These are phyloP conservation scores for Hypsizygus marmoreus DNA, from an alignment of 768 basidiomycete genomes.

Conservation along the genomic window DNA sequence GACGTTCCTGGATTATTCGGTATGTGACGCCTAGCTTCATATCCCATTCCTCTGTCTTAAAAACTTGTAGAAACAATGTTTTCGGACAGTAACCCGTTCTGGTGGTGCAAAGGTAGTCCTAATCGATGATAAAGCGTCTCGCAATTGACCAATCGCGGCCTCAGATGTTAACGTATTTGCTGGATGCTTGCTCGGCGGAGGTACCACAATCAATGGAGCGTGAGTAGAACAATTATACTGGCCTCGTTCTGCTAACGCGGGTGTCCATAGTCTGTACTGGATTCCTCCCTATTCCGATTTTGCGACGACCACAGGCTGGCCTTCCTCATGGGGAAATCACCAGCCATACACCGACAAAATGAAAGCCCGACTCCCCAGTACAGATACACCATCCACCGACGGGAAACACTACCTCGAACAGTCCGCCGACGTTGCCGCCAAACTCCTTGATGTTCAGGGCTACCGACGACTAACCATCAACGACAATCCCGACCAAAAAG, in stretches of 20 bases:
- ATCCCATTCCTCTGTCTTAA: not conserved
- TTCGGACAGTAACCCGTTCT: slow-evolving; percentile 54
- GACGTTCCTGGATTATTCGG: slow-evolving; percentile 64
- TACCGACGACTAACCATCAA: slow-evolving; percentile 59
- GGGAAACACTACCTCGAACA: slow-evolving; percentile 60
- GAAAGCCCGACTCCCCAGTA: slow-evolving; percentile 52
- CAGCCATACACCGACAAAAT: slow-evolving; percentile 50
- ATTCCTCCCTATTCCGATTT: slow-evolving; percentile 54
- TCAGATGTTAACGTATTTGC: slow-evolving; percentile 63
- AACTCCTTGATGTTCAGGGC: slow-evolving; percentile 49
- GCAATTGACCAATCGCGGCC: not conserved
- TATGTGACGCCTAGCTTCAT: slow-evolving; percentile 10
- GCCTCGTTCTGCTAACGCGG: not conserved
- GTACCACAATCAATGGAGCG: slow-evolving; percentile 66
- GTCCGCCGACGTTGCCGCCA: slow-evolving; percentile 41
- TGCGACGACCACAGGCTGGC: slow-evolving; percentile 52
- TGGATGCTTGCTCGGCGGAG: slow-evolving; percentile 65
- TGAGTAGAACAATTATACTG: slow-evolving; percentile 30
- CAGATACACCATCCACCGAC: slow-evolving; percentile 61
- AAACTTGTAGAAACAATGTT: slow-evolving; percentile 56
- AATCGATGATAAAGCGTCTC: not conserved
- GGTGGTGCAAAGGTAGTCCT: slow-evolving; percentile 61
- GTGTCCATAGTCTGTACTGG: slow-evolving; percentile 48
- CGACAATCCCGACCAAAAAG: slow-evolving; percentile 54
- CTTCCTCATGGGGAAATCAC: slow-evolving; percentile 54